Base-by-base conservation (phyloP, 169 alveolate species). In the Perkinsus chesapeaki region DNA sequence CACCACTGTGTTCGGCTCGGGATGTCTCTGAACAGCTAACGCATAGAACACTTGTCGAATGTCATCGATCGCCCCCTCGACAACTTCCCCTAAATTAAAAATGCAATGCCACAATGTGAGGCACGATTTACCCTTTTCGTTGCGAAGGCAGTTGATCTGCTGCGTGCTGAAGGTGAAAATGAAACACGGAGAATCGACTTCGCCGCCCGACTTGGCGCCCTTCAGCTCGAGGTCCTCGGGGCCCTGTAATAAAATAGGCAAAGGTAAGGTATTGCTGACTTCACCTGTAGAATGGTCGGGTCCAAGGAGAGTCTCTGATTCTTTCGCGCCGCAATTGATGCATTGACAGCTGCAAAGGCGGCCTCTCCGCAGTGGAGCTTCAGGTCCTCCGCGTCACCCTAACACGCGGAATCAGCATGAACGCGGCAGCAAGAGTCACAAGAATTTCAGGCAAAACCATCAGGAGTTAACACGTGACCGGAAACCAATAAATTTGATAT, bases 21-120 rank as follows among this genome's bases (percentile, higher is more conserved):
- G 98, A 90, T 97, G 98, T 92, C 94, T 95, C 36, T 98, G 95
- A 90, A 97, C 91, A 10, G 99, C 98, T 39, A 97, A 96, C 0
- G 98, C 96, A 94, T 97, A 97, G 19, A 96, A 96, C 37, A 97
- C 98, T 91, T 97, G 96, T 39, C 98, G 96, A 90, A 97, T 97
- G 92, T 97, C 99, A 82, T 97, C 99, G 36, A 94, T 92, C 48
- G 96, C 95, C 3, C 98, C 98, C 93, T 73, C 93, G n/a, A 39
- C 48, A 19, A 39, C 36, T 31, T 93, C 23, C 23, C 38, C 73
- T 39, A 36, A 92, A 92, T 0, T 20, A 73, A 23, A 92, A 73
- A 27, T 20, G 10, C 9, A 10, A 93, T 94, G 98, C 97, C 39
- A 98, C 97, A 36, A 96, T 92, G 34, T 96, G 94, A 92, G 31